Percentiles rank a stretch among this genome's conserved stretches.
phyloP scores from a whole-genome alignment of 768 basidiomycete genomes.

The Hypsizygus marmoreus region DNA sequence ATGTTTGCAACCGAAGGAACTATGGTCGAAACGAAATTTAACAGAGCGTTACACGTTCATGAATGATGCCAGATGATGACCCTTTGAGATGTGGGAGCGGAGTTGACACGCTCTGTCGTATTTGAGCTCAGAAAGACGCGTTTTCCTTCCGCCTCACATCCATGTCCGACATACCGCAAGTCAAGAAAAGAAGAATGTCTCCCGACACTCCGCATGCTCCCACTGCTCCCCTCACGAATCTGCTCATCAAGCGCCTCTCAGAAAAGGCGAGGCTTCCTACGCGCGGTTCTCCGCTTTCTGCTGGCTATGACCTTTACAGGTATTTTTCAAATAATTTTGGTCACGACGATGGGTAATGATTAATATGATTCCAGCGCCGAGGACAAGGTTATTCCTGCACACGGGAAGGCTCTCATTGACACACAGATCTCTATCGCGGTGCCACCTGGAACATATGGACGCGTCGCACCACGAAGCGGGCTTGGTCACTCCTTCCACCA shows the following conservation, averaged over 20 bases:
- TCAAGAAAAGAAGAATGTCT: constrained; percentile 66
- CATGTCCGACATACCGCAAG: constrained; percentile 36
- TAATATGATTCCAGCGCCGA: constrained; percentile 63
- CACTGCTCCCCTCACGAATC: constrained; percentile 43
- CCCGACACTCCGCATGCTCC: constrained; percentile 29
- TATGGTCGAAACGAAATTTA: too few relatives aligned
- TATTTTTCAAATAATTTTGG: constrained; percentile 25
- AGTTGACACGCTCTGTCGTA: constrained; percentile 30
- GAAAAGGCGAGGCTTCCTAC: constrained; percentile 83
- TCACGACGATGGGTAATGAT: constrained; percentile 1
- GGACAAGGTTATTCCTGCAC: constrained; percentile 79
- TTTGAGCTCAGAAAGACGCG: constrained; percentile 40
- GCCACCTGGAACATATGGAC: constrained; percentile 91
- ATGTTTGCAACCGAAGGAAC: too few relatives aligned
- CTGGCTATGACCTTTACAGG: constrained; percentile 97
- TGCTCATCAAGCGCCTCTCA: constrained; percentile 85
- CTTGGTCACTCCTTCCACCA: constrained; percentile 63
- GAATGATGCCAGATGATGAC: too few relatives aligned
- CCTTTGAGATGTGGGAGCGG: too few relatives aligned
- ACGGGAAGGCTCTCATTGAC: constrained; percentile 88
- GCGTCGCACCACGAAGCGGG: constrained; percentile 94
- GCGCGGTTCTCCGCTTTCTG: constrained; percentile 81
- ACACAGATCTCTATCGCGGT: constrained; percentile 94
- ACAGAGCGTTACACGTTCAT: too few relatives aligned
- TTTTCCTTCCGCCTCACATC: constrained; percentile 16